Conservation (phyloP, 371 early-diverging fungal genomes). For the Rhizopus stolonifer region DNA sequence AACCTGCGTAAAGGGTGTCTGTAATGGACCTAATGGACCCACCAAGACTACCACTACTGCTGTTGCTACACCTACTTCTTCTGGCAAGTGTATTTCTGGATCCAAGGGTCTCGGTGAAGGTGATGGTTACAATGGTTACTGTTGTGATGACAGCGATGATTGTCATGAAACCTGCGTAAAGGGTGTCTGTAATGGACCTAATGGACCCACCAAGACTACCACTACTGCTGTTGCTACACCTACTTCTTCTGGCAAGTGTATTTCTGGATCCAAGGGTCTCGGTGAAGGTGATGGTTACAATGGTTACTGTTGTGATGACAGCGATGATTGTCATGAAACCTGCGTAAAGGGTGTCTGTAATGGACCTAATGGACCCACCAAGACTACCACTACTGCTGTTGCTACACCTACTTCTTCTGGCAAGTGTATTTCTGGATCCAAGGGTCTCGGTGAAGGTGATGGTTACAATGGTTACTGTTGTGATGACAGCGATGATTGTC, state of each 20-base stretch:
- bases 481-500: background rate
- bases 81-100: background rate
- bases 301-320: background rate
- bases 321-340: background rate
- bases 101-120: background rate
- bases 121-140: background rate
- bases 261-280: background rate
- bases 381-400: no score
- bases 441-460: background rate
- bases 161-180: conserved; percentile 1
- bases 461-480: background rate
- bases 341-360: background rate
- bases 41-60: background rate
- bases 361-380: background rate
- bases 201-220: no score
- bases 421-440: background rate
- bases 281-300: background rate
- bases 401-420: background rate
- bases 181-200: conserved; percentile 9
- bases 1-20: background rate
- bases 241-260: background rate
- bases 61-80: background rate
- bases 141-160: background rate
- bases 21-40: background rate
- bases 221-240: no score